Evolutionary conservation across 257 asterid species (phyloP), one percentile per base, ranked within the genome.

Genomic region (Lithospermum erythrorhizon): DNA sequence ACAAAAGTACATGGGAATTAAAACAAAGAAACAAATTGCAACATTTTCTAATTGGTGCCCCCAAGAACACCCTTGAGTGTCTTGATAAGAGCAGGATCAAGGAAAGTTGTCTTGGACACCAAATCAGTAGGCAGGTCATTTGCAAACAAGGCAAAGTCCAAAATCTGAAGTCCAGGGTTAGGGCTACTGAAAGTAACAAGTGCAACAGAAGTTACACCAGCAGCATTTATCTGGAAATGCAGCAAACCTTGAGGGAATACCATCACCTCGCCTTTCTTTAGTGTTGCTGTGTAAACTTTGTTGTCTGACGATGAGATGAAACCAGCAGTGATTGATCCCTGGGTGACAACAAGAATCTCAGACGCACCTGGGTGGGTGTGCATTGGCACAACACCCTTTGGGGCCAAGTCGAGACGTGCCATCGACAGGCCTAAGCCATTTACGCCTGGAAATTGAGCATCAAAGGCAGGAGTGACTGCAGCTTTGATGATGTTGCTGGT

Each of bases 281-380:
- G 83, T 59, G 74, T 84, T 59, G 76, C 75, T 59, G 76, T 58
- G 58, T 77, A 89, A 21, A 89, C 91, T 0, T 63, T 0, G 51
- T 86, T 89, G 16, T 83, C 63, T 10, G 87, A 77, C 0, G 91
- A 76, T 0, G 91, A 76, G 14, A 89, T 68, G 61, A 89, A 89
- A 1, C 80, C 94, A 1, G 89, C 60, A 0, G 67, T 60, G 3
- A 86, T 65, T 15, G 61, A 4, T 0, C 95, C 97, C 61, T 84
- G 77, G 3, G 68, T 69, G 0, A 84, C 89, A 4, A 83, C 58
- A 11, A 83, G 68, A 4, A 86, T 23, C 66, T 86, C 94, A 1
- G 87, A 75, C 0, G 87, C 95, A 2, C 72, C 91, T 0, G 96
- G 96, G 71, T 89, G 94, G 4, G 95, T 86, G 76, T 89, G 96